Conservation (phyloP, 805 yeast species). For the Scheffersomyces spartinae region DNA sequence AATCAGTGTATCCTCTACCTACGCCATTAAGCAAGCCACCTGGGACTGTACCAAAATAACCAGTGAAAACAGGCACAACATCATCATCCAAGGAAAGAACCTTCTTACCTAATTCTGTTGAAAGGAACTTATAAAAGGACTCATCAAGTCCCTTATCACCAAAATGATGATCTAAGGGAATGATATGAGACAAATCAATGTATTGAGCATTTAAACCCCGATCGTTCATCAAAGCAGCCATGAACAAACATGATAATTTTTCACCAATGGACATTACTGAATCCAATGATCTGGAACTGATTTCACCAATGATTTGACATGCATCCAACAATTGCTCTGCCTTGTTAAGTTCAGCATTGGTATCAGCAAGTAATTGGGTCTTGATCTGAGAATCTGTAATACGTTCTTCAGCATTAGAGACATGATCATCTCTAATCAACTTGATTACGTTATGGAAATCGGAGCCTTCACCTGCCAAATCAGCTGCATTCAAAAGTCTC, state of each 20-base stretch:
- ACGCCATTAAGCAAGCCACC: conserved; percentile 89
- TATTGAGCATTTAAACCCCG: conserved; percentile 68
- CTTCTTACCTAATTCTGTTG: conserved; percentile 39
- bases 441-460: conserved; percentile 50
- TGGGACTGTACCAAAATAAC: conserved; percentile 92
- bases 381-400: conserved; percentile 38
- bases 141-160: conserved; percentile 58
- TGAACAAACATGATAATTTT: conserved; percentile 79
- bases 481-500: conserved; percentile 75
- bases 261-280: conserved; percentile 90
- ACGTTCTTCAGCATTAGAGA: conserved; percentile 50
- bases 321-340: conserved; percentile 71
- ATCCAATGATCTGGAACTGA: conserved; percentile 79
- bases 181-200: conserved; percentile 65
- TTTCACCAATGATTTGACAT: conserved; percentile 84
- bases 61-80: conserved; percentile 83
- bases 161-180: conserved; percentile 49
- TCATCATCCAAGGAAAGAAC: conserved; percentile 29
- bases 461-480: conserved; percentile 50
- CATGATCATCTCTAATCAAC: conserved; percentile 69
- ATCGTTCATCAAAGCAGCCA: conserved; percentile 77
- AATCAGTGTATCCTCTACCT: conserved; percentile 95
- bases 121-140: conserved; percentile 45
- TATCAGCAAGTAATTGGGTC: conserved; percentile 42
- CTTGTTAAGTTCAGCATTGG: conserved; percentile 53